Conservation (phyloP, 2,329 filamentous ascomycete genomes). For the Huntiella moniliformis region DNA sequence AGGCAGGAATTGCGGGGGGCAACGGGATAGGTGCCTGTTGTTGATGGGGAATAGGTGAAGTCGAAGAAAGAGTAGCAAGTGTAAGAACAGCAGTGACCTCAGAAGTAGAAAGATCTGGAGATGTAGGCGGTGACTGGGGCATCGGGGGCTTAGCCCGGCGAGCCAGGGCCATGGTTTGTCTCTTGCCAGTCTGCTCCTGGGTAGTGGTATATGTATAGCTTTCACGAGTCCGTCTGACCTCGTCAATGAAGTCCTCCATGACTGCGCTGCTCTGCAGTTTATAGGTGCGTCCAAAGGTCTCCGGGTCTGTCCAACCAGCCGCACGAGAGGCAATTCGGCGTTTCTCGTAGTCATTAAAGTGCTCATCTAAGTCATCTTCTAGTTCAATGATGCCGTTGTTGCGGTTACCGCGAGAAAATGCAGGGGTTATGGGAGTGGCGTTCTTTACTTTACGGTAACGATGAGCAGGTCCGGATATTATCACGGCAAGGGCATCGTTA, state of each 20-base stretch:
- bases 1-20: slow-evolving; percentile 4
- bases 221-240: neutral
- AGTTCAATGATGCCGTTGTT: slow-evolving; percentile 59
- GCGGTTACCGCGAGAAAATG: slow-evolving; percentile 41
- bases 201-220: no score
- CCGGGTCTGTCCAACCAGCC: slow-evolving; percentile 36
- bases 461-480: slow-evolving; percentile 40
- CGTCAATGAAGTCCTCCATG: slow-evolving; percentile 51
- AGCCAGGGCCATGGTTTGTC: no score
- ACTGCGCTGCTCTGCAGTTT: slow-evolving; percentile 45
- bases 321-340: slow-evolving; percentile 16
- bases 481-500: slow-evolving; percentile 45
- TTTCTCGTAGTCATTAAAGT: slow-evolving; percentile 6
- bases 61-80: neutral
- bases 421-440: slow-evolving; percentile 30
- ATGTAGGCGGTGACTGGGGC: neutral
- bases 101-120: neutral
- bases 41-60: neutral
- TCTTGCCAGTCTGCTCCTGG: no score
- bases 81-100: slow-evolving; percentile 6
- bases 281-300: slow-evolving; percentile 45
- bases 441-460: slow-evolving; percentile 42
- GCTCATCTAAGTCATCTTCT: slow-evolving; percentile 38
- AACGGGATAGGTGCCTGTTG: neutral
- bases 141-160: no score